Evolutionary conservation across 202 grass and related monocot genomes (phyloP), one percentile per base, ranked within the genome.

Genomic region (Cymbopogon flexuosus): DNA sequence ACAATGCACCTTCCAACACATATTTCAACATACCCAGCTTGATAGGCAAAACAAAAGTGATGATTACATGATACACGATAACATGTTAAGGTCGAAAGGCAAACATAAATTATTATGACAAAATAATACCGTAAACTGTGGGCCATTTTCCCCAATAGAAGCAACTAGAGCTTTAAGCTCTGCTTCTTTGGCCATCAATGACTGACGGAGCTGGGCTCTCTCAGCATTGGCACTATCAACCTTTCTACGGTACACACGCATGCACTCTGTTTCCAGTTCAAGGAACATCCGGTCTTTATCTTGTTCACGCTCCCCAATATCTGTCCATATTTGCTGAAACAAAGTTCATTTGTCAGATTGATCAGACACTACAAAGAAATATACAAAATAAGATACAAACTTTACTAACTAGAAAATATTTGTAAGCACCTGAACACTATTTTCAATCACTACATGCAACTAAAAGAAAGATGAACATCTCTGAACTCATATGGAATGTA

Each of bases 261-360:
- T 88, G 80, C 96, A 99, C 84, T 96, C 92, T 37, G 76, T 87
- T 83, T 99, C 90, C 0, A 99, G 82, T 83, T 99, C 96, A 70
- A 90, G 84, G 51, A 99, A 42, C 85, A 99, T 91, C 12, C 79
- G 75, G 72, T 99, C 90, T 88, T 90, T 95, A 68, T 99, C 90
- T 75, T 91, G 85, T 49, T 96, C 87, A 6, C 69, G 88, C 78
- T 96, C 92, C 62, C 96, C 96, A 15, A 99, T 91, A 54, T 99
- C 96, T 77, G 84, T 93, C 96, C 96, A 99, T 90, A 93, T 91
- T 89, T 89, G 81, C 95, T 93, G 51, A 51, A 85, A 78, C 22
- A 62, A 71, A 84, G 64, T 56, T 54, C 58, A 60, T 4, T 47
- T 54, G 68, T 89, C 47, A 89, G 59, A 67, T 80, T 80, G 65